Conservation (phyloP, 2,329 filamentous ascomycete genomes). For the Colletotrichum sp. region DNA sequence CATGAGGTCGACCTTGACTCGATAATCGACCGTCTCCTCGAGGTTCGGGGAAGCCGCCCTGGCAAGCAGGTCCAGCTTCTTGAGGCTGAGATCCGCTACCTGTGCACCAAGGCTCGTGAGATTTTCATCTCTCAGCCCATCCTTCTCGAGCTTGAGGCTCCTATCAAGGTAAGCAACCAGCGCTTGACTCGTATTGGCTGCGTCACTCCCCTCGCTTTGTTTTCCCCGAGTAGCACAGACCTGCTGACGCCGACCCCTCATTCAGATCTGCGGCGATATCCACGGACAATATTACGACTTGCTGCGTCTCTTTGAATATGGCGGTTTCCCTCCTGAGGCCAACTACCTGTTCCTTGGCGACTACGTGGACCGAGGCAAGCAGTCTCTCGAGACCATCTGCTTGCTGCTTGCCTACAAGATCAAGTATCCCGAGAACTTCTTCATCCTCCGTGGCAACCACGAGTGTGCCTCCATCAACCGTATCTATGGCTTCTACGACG, state of each 20-base stretch:
- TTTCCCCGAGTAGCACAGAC: background rate
- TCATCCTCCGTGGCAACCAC: conserved; percentile 97
- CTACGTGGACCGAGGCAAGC: conserved; percentile 98
- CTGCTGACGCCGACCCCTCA: conserved; percentile 21
- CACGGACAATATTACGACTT: conserved; percentile 99
- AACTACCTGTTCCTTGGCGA: conserved; percentile 99
- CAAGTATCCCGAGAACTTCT: conserved; percentile 99
- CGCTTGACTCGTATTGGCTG: background rate
- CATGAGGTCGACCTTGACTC: conserved; percentile 98
- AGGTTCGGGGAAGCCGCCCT: conserved; percentile 96
- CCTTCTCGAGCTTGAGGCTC: conserved; percentile 94
- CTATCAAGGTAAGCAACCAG: conserved; percentile 82
- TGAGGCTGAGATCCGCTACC: conserved; percentile 93
- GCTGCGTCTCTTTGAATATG: conserved; percentile 95
- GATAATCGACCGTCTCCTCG: conserved; percentile 97
- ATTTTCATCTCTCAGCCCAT: conserved; percentile 99
- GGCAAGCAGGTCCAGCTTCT: conserved; percentile 98
- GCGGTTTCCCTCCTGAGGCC: conserved; percentile 96
- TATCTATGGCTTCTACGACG: conserved; percentile 99
- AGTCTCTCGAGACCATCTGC: conserved; percentile 98
- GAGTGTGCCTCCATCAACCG: conserved; percentile 99
- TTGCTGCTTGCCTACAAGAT: conserved; percentile 98
- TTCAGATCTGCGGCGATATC: conserved; percentile 97
- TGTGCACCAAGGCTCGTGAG: conserved; percentile 98
- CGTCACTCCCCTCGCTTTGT: background rate